Evolutionary conservation across 495 filamentous ascomycete genomes (phyloP), one percentile per base, ranked within the genome.

Genomic region (Clohesyomyces aquaticus): DNA sequence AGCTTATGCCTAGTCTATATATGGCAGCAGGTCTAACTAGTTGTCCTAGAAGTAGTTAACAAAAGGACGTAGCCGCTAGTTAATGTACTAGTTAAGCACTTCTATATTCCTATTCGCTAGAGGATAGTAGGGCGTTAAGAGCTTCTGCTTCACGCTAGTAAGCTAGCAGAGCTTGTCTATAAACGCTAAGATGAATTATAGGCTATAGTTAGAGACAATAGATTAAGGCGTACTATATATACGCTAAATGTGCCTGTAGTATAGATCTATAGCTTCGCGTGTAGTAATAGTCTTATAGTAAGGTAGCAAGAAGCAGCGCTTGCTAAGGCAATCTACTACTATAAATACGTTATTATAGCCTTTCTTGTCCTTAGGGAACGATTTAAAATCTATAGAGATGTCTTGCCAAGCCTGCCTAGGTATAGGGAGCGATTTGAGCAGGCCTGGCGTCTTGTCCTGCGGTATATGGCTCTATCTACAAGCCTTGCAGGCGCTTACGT

Each of bases 91-190:
- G 32, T 77, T 77, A 0, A 66, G 1, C 0, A 54, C 12, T 64
- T 77, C 66, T 0, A 66, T 74, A 58, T 72, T 66, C 1, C 71
- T 63, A 42, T 73, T 59, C 2, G 66, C 66, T 27, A 69, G 35
- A 2, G 59, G 57, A 48, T 75, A 58, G 16, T 67, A 55, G 1
- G 64, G 59, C 3, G 72, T 72, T 8, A 47, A 72, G 8, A 72
- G 55, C 38, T 59, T 55, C 16, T 50, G 22, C 22, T 60, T 22
- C 14, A 69, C 60, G 4, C 57, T 43, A 0, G 65, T 50, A 11
- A 65, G 46, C 23, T 47, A 16, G 28, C 63, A 69, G 21, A 74
- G 48, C 16, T 63, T 55, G 19, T 47, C 43, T n/a, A 47, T 73
- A 47, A 73, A 54, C 4, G 42, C 55, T 6, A n/a, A 47, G n/a